A percentile compares a stretch with the other conserved stretches of the same genome.
Conservation (phyloP, 495 filamentous ascomycete species). For the Talaromyces nanjingensis region DNA sequence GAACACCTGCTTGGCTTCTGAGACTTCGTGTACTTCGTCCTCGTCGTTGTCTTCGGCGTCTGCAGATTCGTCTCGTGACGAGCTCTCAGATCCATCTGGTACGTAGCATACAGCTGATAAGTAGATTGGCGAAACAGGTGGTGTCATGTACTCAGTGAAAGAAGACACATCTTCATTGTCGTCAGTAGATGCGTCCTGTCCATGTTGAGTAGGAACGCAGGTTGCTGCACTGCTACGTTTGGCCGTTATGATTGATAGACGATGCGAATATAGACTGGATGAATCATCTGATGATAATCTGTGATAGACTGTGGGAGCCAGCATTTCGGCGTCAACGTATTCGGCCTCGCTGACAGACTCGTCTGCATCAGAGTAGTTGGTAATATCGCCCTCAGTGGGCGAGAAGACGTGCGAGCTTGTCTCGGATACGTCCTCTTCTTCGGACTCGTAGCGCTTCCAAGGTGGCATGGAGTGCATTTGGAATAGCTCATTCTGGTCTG, state of each 20-base stretch:
- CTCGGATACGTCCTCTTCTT: slow-evolving; percentile 39
- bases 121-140: slow-evolving; percentile 27
- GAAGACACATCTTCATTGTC: slow-evolving; percentile 34
- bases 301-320: not conserved
- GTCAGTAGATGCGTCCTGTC: slow-evolving; percentile 14
- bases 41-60: not conserved
- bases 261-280: not conserved
- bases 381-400: slow-evolving; percentile 24
- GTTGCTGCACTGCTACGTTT: slow-evolving; percentile 33
- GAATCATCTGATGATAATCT: not conserved
- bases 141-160: slow-evolving; percentile 24
- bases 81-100: slow-evolving; percentile 6
- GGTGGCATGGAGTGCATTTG: slow-evolving; percentile 31
- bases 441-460: slow-evolving; percentile 33
- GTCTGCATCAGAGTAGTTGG: not conserved
- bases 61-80: not conserved
- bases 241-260: slow-evolving; percentile 34
- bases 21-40: slow-evolving; percentile 4
- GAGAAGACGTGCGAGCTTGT: slow-evolving; percentile 11
- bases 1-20: slow-evolving; percentile 2
- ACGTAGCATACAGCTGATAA: slow-evolving; percentile 29
- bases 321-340: not conserved
- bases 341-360: slow-evolving; percentile 2
- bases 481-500: slow-evolving; percentile 11
- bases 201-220: slow-evolving; percentile 10